Conservation (phyloP, 495 filamentous ascomycete genomes). For the Penicillium herquei region DNA sequence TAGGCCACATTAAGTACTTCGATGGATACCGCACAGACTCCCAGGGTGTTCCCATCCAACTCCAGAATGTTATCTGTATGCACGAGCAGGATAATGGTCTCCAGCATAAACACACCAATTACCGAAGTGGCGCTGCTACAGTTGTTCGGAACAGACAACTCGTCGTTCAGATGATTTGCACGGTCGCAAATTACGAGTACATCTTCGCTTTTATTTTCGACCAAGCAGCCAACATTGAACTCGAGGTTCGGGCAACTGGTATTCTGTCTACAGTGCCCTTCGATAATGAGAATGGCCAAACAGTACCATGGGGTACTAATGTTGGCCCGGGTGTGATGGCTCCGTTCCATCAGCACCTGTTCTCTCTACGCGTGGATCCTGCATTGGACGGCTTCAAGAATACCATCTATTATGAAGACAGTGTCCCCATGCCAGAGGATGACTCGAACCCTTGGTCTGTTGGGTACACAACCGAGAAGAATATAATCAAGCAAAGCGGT, state of each 20-base stretch:
- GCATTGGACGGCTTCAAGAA: constrained; percentile 73
- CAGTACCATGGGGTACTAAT: constrained; percentile 73
- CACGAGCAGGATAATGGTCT: constrained; percentile 71
- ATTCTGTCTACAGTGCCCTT: constrained; percentile 83
- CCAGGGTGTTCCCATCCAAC: constrained; percentile 51
- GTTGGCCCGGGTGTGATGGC: constrained; percentile 83
- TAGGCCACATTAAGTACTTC: constrained; percentile 67
- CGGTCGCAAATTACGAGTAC: constrained; percentile 82
- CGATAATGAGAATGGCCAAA: constrained; percentile 50
- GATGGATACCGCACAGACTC: constrained; percentile 55
- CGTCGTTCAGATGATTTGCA: constrained; percentile 72
- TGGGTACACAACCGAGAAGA: constrained; percentile 68
- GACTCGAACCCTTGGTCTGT: constrained; percentile 70
- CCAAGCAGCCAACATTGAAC: constrained; percentile 75
- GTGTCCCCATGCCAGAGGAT: constrained; percentile 69
- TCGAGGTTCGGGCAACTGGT: constrained; percentile 86
- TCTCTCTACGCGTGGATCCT: constrained; percentile 85
- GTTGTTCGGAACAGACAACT: constrained; percentile 62
- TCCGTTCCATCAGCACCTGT: constrained; percentile 83
- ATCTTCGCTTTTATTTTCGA: constrained; percentile 84
- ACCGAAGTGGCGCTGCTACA: constrained; percentile 57
- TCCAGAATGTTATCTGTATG: constrained; percentile 62
- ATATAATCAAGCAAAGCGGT: constrained; percentile 58
- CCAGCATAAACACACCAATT: constrained; percentile 71
- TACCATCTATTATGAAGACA: constrained; percentile 68